Conservation (phyloP, 768 basidiomycete species). For the Leccinum pellstonianum region DNA sequence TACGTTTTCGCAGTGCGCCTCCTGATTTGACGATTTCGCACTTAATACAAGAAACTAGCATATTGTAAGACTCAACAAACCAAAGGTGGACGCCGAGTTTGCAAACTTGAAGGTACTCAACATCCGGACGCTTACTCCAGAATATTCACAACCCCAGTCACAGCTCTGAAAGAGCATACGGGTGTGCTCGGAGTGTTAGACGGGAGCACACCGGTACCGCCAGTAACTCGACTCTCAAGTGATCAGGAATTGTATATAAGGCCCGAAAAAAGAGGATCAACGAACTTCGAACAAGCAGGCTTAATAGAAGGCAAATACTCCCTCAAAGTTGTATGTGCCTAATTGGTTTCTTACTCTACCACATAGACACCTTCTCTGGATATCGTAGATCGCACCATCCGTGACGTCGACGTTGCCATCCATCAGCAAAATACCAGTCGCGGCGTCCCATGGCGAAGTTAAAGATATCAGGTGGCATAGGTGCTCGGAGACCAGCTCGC, state of each 20-base stretch:
- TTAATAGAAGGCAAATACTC: constrained; percentile 54
- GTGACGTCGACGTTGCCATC: constrained; percentile 77
- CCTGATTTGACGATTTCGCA: constrained; percentile 30
- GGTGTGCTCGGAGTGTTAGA: constrained; percentile 41
- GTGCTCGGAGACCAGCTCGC: constrained; percentile 44
- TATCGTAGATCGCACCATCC: constrained; percentile 76
- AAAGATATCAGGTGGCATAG: constrained; percentile 33
- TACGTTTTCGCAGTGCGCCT: constrained; percentile 8
- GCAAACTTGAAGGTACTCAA: constrained; percentile 58
- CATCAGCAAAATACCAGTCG: constrained; percentile 55
- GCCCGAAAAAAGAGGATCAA: constrained; percentile 66
- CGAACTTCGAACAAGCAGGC: constrained; percentile 59
- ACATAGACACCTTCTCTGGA: constrained; percentile 78
- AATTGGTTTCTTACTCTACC: not conserved
- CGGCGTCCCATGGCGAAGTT: constrained; percentile 53
- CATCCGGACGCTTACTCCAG: constrained; percentile 74
- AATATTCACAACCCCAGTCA: constrained; percentile 80
- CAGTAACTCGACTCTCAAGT: constrained; percentile 38
- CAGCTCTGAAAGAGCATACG: constrained; percentile 69
- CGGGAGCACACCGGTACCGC: constrained; percentile 2
- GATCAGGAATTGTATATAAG: constrained; percentile 69
- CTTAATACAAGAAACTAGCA: constrained; percentile 83
- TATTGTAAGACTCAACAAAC: constrained; percentile 73
- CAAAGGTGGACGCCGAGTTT: constrained; percentile 76
- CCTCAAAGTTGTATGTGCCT: not conserved